A percentile compares a stretch with the other conserved stretches of the same genome.
These are phyloP conservation scores for Xylaria sp. DNA, from an alignment of 2,329 filamentous ascomycete species.

Conservation along the genomic window DNA sequence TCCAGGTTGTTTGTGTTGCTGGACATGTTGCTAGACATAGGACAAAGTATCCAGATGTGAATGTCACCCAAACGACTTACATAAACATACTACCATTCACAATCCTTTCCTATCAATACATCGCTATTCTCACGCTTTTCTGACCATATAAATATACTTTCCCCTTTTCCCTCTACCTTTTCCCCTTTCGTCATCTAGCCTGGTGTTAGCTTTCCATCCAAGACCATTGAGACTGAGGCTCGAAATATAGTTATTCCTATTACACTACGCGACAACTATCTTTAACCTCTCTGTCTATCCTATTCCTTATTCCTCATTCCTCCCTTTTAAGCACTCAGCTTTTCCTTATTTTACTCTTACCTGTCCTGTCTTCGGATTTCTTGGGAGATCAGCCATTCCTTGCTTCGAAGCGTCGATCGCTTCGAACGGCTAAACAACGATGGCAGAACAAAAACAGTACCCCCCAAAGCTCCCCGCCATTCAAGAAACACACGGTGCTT, in stretches of 20 bases:
- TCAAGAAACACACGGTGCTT: conserved; percentile 36
- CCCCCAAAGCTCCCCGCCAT: conserved; percentile 27
- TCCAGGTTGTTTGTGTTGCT: background rate
- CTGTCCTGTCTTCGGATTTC: background rate
- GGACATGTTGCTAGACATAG: background rate
- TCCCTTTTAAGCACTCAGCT: background rate
- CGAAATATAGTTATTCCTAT: background rate
- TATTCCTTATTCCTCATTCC: background rate
- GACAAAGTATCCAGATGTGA: background rate
- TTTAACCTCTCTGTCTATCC: background rate
- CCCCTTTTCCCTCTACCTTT: too few species aligned
- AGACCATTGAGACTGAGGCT: background rate
- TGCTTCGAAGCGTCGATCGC: background rate
- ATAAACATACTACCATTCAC: background rate
- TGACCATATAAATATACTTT: background rate
- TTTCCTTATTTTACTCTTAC: background rate
- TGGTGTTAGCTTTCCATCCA: background rate
- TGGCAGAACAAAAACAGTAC: conserved; percentile 39
- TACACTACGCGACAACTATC: background rate
- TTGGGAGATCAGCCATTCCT: background rate
- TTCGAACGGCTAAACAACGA: conserved; percentile 37
- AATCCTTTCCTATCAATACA: background rate
- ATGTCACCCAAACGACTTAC: background rate
- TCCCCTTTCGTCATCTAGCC: background rate
- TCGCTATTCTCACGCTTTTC: background rate